Evolutionary conservation across 2,329 filamentous ascomycete genomes (phyloP), one percentile per base, ranked within the genome.

Genomic region (Orbilia quercus): DNA sequence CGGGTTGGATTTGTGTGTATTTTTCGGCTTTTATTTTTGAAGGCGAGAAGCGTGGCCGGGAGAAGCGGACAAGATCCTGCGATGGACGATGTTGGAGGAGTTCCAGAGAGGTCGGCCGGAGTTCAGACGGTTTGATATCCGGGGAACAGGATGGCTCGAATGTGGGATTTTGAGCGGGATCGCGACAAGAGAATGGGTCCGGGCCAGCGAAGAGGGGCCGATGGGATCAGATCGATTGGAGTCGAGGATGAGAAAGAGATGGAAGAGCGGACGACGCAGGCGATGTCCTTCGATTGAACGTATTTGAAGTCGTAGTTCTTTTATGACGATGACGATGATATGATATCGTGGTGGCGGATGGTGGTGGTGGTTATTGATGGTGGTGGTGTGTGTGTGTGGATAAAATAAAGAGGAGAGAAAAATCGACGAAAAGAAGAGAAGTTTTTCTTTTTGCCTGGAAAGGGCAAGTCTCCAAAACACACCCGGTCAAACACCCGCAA

Each of bases 321-420:
- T n/a, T n/a, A n/a, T 23, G 40, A 62, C 14, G 23, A 50, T 14
- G 47, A 28, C 12, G 18, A 9, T 38, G 51, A 55, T 38, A 22
- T 7, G 12, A n/a, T n/a, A n/a, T 38, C 22, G 9, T 7, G 22
- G 22, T 11, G 51, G 7, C 22, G 51, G 22, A 2, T 22, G 63
- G 47, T 31, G 50, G 28, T 55, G 48, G 31, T 62, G 45, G 28
- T 28, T 42, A 22, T 16, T n/a, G 54, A 20, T 16, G 47, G 47
- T 34, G 38, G 22, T 36, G 40, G 45, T 71, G 50, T 62, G 42
- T 50, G 57, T 63, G 50, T 50, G 44, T 47, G 28, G 57, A 63
- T 47, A 60, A n/a, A 36, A 53, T 45, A 69, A 60, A 54, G 57
- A 70, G 48, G 57, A 63, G 65, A 55, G 50, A 62, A 63, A 63